Conservation (phyloP, 140 eudicot genomes). For the Cichorium intybus region DNA sequence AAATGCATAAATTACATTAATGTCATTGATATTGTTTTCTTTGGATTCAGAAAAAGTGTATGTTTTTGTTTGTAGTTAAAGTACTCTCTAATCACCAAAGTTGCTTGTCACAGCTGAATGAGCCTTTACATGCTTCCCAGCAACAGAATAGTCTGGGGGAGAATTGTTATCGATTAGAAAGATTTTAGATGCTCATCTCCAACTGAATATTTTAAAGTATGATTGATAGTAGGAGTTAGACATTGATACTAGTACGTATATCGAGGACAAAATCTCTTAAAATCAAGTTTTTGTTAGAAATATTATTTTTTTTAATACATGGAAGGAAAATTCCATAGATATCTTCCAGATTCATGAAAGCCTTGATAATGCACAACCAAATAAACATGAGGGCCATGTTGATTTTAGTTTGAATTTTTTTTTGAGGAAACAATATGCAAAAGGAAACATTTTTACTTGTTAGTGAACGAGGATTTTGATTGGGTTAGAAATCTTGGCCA, state of each 20-base stretch:
- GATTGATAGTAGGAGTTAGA: conserved; percentile 35
- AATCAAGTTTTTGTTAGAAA: conserved; percentile 39
- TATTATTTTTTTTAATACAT: conserved; percentile 40
- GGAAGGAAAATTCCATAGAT: conserved; percentile 30
- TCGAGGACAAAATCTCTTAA: conserved; percentile 22
- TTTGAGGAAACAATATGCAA: conserved; percentile 20
- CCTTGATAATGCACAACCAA: conserved; percentile 17
- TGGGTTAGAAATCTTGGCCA: conserved; percentile 43
- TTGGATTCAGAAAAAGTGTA: conserved; percentile 14
- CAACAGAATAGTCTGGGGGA: conserved; percentile 14
- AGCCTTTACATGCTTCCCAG: conserved; percentile 19
- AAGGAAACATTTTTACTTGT: conserved; percentile 12
- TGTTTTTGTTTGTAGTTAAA: conserved; percentile 24
- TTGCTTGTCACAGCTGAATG: conserved; percentile 25
- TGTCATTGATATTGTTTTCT: no score
- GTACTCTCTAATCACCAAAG: conserved; percentile 26
- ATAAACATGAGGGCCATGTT: conserved; percentile 4
- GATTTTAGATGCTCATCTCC: conserved; percentile 44
- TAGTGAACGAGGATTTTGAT: conserved; percentile 37
- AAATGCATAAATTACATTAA: no score
- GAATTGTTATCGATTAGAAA: conserved; percentile 32
- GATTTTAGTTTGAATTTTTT: conserved; percentile 50
- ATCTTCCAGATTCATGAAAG: conserved; percentile 31
- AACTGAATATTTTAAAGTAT: conserved; percentile 17
- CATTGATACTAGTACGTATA: background rate